These are phyloP conservation scores for Chlorella ohadii DNA, from an alignment of 139 green algal species.

Conservation along the genomic window DNA sequence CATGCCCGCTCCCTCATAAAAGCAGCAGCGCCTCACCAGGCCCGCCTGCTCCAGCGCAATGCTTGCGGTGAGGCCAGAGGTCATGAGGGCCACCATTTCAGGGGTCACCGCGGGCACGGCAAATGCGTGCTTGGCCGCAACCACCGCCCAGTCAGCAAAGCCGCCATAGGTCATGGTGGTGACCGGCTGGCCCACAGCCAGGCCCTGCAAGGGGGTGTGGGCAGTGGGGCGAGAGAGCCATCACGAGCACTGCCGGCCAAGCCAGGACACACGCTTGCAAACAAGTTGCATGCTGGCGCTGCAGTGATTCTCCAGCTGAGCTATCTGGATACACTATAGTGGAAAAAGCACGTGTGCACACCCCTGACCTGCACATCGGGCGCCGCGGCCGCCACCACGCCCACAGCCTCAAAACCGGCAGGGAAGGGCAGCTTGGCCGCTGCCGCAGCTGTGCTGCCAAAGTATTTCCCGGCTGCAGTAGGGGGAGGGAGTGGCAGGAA, in stretches of 20 bases:
- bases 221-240: too few species aligned
- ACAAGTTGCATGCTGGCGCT: too few species aligned
- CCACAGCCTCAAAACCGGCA: conserved; percentile 83
- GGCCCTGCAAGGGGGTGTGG: background rate
- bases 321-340: too few species aligned
- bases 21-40: conserved; percentile 8
- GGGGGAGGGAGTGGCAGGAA: background rate
- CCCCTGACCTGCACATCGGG: conserved; percentile 32
- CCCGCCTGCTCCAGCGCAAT: conserved; percentile 58
- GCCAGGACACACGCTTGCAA: too few species aligned
- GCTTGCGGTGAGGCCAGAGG: conserved; percentile 87
- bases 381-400: conserved; percentile 67
- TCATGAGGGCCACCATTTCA: conserved; percentile 85
- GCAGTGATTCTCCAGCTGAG: too few species aligned
- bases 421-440: conserved; percentile 74
- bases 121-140: conserved; percentile 50
- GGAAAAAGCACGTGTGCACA: too few species aligned
- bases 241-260: too few species aligned
- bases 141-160: conserved; percentile 56
- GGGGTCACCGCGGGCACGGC: conserved; percentile 54
- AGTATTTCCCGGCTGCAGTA: conserved; percentile 53
- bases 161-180: conserved; percentile 77
- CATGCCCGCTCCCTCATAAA: too few species aligned
- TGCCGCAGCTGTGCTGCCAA: conserved; percentile 53
- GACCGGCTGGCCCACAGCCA: conserved; percentile 65